phyloP scores from a whole-genome alignment of 148 eudicot species.

The Nyssa sinensis region DNA sequence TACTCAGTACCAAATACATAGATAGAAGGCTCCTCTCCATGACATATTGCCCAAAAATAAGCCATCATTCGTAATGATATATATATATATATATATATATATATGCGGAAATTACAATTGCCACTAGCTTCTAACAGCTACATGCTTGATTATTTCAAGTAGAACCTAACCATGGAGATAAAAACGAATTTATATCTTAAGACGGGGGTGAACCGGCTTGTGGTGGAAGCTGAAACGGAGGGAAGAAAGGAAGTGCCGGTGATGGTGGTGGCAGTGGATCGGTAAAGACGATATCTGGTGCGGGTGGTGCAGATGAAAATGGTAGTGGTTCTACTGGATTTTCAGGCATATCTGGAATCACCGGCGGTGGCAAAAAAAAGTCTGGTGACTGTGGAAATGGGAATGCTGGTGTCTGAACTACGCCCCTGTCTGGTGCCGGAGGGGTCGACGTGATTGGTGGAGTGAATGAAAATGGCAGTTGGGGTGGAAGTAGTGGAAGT shows the following conservation, averaged over 20 bases:
- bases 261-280: conserved; percentile 4
- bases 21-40: no score
- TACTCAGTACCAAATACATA: no score
- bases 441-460: background rate
- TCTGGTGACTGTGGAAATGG: conserved; percentile 26
- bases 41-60: no score
- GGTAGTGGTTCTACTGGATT: conserved; percentile 16
- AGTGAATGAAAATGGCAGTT: background rate
- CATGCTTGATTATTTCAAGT: background rate
- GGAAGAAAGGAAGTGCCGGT: conserved; percentile 18
- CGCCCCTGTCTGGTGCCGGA: conserved; percentile 7
- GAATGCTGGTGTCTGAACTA: conserved; percentile 2
- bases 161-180: background rate
- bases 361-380: conserved; percentile 25
- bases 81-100: no score
- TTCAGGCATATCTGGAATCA: conserved; percentile 9
- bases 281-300: conserved; percentile 2
- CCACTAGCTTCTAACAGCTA: background rate
- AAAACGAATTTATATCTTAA: background rate
- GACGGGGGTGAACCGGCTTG: conserved; percentile 23
- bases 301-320: conserved; percentile 13
- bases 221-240: conserved; percentile 26
- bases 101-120: no score
- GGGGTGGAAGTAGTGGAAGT: no score
- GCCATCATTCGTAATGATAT: no score